Evolutionary conservation across 2,329 filamentous ascomycete species (phyloP).

Genomic region (Cladosporium velox): DNA sequence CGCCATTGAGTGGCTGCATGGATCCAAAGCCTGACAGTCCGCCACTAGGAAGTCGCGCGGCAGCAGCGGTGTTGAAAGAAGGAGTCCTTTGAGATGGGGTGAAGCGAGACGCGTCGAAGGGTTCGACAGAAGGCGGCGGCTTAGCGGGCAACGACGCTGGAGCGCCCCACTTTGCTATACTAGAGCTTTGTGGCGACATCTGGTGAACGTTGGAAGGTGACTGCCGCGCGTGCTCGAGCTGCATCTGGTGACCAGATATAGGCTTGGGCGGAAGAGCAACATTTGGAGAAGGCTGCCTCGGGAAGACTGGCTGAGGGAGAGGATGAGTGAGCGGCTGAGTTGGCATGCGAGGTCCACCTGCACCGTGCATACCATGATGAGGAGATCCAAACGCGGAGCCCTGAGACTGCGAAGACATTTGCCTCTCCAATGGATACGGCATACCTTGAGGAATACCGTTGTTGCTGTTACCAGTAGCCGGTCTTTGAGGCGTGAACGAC

Average conservation of each 20-base stretch:
- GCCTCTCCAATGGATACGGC: slow-evolving; percentile 30
- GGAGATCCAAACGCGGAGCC: slow-evolving; percentile 32
- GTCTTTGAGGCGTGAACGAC: slow-evolving; percentile 31
- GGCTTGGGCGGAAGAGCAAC: slow-evolving; percentile 39
- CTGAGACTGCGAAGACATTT: slow-evolving; percentile 37
- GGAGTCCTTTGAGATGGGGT: slow-evolving; percentile 21
- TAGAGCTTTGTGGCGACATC: slow-evolving; percentile 28
- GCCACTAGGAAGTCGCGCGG: slow-evolving; percentile 19
- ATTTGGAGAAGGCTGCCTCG: slow-evolving; percentile 38
- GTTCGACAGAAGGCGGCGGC: slow-evolving; percentile 50
- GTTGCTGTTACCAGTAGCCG: slow-evolving; percentile 21
- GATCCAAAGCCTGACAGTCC: slow-evolving; percentile 24
- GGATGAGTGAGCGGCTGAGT: slow-evolving; percentile 38
- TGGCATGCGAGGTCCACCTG: slow-evolving; percentile 13
- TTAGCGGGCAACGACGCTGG: slow-evolving; percentile 57
- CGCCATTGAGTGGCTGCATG: slow-evolving; percentile 23
- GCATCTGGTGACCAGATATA: slow-evolving; percentile 9
- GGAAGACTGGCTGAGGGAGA: slow-evolving; percentile 41
- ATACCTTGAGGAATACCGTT: slow-evolving; percentile 15
- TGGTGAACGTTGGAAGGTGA: slow-evolving; percentile 28
- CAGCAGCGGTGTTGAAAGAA: slow-evolving; percentile 22
- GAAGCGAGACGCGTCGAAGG: slow-evolving; percentile 26
- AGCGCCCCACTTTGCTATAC: slow-evolving; percentile 59
- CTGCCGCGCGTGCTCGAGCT: slow-evolving; percentile 31
- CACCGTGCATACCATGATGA: slow-evolving; percentile 19